A percentile compares a stretch with the other conserved stretches of the same genome.
Evolutionary conservation across 805 yeast genomes (phyloP).

Genomic region (Myxozyma nipponensis): DNA sequence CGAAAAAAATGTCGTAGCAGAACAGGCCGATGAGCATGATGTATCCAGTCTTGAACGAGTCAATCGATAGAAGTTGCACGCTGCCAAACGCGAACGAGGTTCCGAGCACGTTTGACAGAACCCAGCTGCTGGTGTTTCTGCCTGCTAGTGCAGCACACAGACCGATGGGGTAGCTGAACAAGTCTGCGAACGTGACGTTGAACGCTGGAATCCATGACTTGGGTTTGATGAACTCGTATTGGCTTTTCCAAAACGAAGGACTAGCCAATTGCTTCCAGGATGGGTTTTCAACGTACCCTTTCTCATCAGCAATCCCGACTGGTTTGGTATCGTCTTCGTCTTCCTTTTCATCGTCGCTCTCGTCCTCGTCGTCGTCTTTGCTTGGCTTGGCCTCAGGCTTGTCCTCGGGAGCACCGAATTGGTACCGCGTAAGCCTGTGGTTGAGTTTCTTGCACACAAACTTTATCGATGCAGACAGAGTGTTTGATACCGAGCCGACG

Average conservation of each 20-base stretch:
- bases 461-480: conserved; percentile 29
- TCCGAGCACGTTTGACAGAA: conserved; percentile 45
- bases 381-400: conserved; percentile 39
- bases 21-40: conserved; percentile 50
- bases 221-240: neutral
- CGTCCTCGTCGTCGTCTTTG: conserved; percentile 18
- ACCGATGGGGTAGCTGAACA: conserved; percentile 23
- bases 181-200: conserved; percentile 23
- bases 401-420: conserved; percentile 11
- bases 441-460: conserved; percentile 5
- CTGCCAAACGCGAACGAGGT: conserved; percentile 45
- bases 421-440: conserved; percentile 14
- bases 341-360: conserved; percentile 1
- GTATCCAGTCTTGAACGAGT: conserved; percentile 47
- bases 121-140: conserved; percentile 44
- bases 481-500: conserved; percentile 36
- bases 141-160: conserved; percentile 22
- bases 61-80: conserved; percentile 40
- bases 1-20: conserved; percentile 63
- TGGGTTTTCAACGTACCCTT: conserved; percentile 12
- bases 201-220: neutral
- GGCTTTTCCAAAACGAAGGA: conserved; percentile 11
- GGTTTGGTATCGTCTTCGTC: conserved; percentile 7
- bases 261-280: conserved; percentile 6
- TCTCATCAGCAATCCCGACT: conserved; percentile 5